Evolutionary conservation across 2,329 filamentous ascomycete species (phyloP), one percentile per base, ranked within the genome.

Genomic region (Albifimbria verrucaria): DNA sequence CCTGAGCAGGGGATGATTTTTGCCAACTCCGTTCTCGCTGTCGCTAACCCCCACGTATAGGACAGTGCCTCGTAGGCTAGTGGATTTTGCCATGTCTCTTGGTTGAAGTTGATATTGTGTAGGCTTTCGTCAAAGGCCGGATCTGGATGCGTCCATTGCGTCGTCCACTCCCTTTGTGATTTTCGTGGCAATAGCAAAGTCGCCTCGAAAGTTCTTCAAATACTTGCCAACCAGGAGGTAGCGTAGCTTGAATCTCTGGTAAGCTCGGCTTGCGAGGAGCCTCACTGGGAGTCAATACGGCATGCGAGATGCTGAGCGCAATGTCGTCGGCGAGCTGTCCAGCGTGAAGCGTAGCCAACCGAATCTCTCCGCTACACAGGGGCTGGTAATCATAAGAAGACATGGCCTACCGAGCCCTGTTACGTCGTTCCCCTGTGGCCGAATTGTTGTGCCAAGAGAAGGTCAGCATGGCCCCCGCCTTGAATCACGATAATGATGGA

Each of bases 271-370:
- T 39, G 32, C 32, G 5, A 39, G 32, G 32, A 39, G 32, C 42
- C 3, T 44, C 6, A 21, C 18, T 44, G 22, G 42, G 42, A 44
- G 42, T 44, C 42, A 44, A 21, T 4, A 44, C 42, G 22, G 15
- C 42, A 44, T 44, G 42, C 42, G 42, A 44, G 42, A 44, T 7
- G n/a, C 42, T 44, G 22, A 44, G 42, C 42, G 42, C 22, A 44
- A 44, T 44, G 42, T 44, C 42, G 22, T 44, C 42, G 22, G n/a
- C 42, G 22, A 44, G 42, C 42, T 21, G 42, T 21, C 42, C 42
- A 44, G 42, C 4, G 22, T 44, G 22, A 44, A 44, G 42, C 17
- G 42, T 44, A 44, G 42, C 42, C 15, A 44, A 20, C 15, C 42
- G 18, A 20, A 44, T 44, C 42, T 44, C 42, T 5, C 42, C 42